phyloP scores from a whole-genome alignment of 2,329 filamentous ascomycete genomes.

The Trichoderma aggressivum region DNA sequence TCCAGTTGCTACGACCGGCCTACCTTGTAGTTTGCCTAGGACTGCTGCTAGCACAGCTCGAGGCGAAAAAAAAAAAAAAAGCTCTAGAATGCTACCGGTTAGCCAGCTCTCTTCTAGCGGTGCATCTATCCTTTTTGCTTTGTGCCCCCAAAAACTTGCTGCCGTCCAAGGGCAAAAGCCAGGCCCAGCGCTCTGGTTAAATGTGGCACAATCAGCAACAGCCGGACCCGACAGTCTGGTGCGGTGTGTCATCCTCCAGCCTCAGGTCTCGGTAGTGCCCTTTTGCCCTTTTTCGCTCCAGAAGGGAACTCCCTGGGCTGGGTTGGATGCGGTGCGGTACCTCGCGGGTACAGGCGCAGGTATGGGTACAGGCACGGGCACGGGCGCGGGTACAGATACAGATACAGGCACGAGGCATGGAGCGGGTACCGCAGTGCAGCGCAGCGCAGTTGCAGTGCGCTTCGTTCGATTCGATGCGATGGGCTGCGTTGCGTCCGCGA shows the following conservation, averaged over 20 bases:
- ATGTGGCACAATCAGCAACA: conserved; percentile 7
- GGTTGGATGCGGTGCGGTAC: not conserved
- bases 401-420: not conserved
- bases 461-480: too few relatives aligned
- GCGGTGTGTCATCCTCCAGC: conserved; percentile 15
- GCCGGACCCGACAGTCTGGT: conserved; percentile 18
- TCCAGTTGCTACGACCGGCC: not conserved
- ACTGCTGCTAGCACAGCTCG: not conserved
- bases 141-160: not conserved
- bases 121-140: not conserved
- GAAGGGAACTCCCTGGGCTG: not conserved
- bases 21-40: not conserved
- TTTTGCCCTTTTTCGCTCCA: not conserved
- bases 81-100: not conserved
- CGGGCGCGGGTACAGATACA: not conserved
- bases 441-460: not conserved
- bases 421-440: not conserved
- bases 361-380: not conserved
- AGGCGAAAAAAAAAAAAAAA: too few relatives aligned
- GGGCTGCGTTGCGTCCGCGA: not conserved
- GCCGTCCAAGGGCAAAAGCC: not conserved
- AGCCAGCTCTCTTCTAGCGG: not conserved
- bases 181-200: not conserved
- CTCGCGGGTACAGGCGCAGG: not conserved
- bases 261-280: not conserved